Evolutionary conservation across 2,329 filamentous ascomycete genomes (phyloP).

Genomic region (Alternaria alternata): DNA sequence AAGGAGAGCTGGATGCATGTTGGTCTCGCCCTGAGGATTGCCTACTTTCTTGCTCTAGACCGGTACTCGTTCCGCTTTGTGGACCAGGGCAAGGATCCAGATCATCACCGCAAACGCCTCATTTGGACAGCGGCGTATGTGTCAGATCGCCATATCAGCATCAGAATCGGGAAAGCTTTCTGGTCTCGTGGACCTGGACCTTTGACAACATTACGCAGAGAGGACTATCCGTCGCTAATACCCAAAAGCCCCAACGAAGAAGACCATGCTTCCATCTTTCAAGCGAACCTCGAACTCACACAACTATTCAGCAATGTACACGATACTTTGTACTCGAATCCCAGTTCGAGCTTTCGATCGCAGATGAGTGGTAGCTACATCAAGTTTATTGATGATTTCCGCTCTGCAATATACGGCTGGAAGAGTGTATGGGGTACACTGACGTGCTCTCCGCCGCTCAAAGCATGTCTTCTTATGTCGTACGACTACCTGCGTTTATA

Average conservation of each 20-base stretch:
- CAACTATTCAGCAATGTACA: slow-evolving; percentile 78
- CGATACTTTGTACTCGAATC: slow-evolving; percentile 76
- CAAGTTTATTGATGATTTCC: slow-evolving; percentile 78
- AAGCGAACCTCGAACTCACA: slow-evolving; percentile 74
- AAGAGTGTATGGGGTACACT: slow-evolving; percentile 74
- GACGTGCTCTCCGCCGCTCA: slow-evolving; percentile 71
- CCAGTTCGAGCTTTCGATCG: slow-evolving; percentile 72
- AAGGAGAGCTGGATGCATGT: slow-evolving; percentile 81
- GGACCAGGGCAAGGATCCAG: slow-evolving; percentile 65
- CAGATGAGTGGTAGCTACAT: slow-evolving; percentile 77
- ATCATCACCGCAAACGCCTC: slow-evolving; percentile 69
- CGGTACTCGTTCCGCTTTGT: slow-evolving; percentile 71
- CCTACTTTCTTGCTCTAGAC: slow-evolving; percentile 75
- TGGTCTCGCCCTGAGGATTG: slow-evolving; percentile 72
- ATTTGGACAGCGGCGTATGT: slow-evolving; percentile 68
- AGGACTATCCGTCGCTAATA: slow-evolving; percentile 73
- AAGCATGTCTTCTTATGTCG: slow-evolving; percentile 72
- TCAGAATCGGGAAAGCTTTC: slow-evolving; percentile 75
- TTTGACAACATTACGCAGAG: slow-evolving; percentile 68
- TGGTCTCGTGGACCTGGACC: slow-evolving; percentile 77
- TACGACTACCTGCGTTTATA: slow-evolving; percentile 78
- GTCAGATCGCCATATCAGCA: slow-evolving; percentile 64
- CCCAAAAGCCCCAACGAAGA: slow-evolving; percentile 67
- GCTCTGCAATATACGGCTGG: slow-evolving; percentile 73
- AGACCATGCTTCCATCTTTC: slow-evolving; percentile 73